Evolutionary conservation across 1,139 yeast genomes (phyloP), one percentile per base, ranked within the genome.

Genomic region (Casaregolazyma lundiana): DNA sequence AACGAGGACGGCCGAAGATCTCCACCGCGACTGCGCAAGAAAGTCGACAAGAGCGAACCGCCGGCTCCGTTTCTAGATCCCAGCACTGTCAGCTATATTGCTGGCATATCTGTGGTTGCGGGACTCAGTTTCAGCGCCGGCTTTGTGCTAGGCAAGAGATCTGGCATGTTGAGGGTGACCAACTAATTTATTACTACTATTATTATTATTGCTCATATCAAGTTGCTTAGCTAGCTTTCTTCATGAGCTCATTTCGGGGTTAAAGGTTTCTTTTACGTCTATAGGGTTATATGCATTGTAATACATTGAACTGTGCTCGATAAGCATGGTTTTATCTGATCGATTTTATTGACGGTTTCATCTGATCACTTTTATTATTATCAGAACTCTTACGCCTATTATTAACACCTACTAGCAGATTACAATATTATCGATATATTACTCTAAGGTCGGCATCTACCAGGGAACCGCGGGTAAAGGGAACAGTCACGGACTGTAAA

Each of bases 401-500:
- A n/a, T n/a, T n/a, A n/a, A n/a, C n/a, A n/a, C n/a, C n/a, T n/a
- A n/a, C n/a, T n/a, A n/a, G n/a, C n/a, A n/a, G n/a, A n/a, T n/a
- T n/a, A n/a, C n/a, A n/a, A n/a, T 5, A 24, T 24, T 26, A 24
- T 24, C 32, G n/a, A n/a, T 26, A 26, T n/a, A 9, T 9, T n/a
- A 15, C 16, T 29, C 49, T 60, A 92, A 72, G 99, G 99, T 71
- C 80, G 86, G 75, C 97, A 90, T 76, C 99, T 84, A 53, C 98
- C 98, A 50, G 95, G 77, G 76, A 87, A 92, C 73, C 99, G 86
- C 57, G 99, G 99, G 69, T 92, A 92, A 70, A 94, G 77, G 30
- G 96, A 85, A 70, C 98, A 92, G 68, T 92, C 98, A 74, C 97
- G 85, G 53, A 92, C 97, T 35, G 98, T 94, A 75, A 81, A 92